Conservation (phyloP, 2,329 filamentous ascomycete species). For the Ceratocystis albifundus region DNA sequence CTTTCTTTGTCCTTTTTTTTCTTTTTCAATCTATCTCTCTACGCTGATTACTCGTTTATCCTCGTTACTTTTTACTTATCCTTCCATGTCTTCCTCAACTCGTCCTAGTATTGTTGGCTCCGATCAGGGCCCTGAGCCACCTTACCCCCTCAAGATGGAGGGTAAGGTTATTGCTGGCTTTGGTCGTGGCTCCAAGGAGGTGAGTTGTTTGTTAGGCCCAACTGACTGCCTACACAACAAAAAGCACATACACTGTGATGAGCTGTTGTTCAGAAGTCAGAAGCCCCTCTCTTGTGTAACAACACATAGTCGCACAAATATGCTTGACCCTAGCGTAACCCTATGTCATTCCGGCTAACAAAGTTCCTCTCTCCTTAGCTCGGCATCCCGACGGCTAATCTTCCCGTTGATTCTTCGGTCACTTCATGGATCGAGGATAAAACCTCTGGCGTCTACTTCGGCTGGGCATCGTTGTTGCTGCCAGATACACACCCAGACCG, state of each 20-base stretch:
- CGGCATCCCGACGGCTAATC: slow-evolving; percentile 92
- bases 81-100: slow-evolving; percentile 3
- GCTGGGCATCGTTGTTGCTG: slow-evolving; percentile 66
- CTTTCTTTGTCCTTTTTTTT: background rate
- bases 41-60: background rate
- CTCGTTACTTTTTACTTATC: background rate
- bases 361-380: slow-evolving; percentile 42
- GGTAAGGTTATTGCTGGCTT: slow-evolving; percentile 88
- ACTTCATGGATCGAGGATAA: slow-evolving; percentile 51
- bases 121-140: slow-evolving; percentile 58
- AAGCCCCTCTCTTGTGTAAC: background rate
- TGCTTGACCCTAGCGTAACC: background rate
- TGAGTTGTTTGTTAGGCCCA: slow-evolving; percentile 31
- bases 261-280: background rate
- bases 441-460: slow-evolving; percentile 81
- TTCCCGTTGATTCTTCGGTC: slow-evolving; percentile 56
- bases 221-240: too few species aligned
- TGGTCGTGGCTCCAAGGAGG: slow-evolving; percentile 85
- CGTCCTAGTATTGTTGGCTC: slow-evolving; percentile 61
- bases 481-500: slow-evolving; percentile 38
- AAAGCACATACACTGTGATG: background rate
- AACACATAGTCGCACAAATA: background rate
- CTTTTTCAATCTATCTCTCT: background rate
- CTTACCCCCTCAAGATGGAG: slow-evolving; percentile 73
- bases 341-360: background rate